phyloP scores from a whole-genome alignment of 805 yeast genomes.

The Starmerella bombi region DNA sequence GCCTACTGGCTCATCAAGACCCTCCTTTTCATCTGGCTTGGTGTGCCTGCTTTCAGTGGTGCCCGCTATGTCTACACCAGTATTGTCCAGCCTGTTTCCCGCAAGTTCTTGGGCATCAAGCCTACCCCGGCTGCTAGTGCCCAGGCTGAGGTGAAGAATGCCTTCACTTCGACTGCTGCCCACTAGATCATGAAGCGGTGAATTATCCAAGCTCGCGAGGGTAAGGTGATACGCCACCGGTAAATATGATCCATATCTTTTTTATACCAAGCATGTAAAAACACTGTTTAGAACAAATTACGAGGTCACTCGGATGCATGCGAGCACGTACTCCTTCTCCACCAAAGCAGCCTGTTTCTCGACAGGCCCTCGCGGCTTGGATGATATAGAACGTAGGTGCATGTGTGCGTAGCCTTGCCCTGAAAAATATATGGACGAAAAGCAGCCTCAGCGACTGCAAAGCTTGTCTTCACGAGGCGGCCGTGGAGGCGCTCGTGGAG shows the following conservation, averaged over 20 bases:
- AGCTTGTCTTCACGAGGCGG: slow-evolving; percentile 14
- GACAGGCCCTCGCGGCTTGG: too few species aligned
- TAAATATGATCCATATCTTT: too few species aligned
- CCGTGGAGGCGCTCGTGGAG: slow-evolving; percentile 10
- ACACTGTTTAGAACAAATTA: too few species aligned
- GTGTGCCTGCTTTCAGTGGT: slow-evolving; percentile 80
- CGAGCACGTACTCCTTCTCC: too few species aligned
- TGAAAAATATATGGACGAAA: background rate
- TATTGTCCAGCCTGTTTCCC: slow-evolving; percentile 51
- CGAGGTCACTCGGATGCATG: too few species aligned
- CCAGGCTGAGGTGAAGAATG: background rate
- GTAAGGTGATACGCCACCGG: background rate
- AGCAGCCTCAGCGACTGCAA: slow-evolving; percentile 14
- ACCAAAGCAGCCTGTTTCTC: too few species aligned
- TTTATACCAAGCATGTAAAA: too few species aligned
- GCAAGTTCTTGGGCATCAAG: slow-evolving; percentile 24
- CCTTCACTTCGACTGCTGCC: background rate
- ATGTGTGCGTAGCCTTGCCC: background rate
- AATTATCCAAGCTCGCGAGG: background rate
- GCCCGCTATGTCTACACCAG: slow-evolving; percentile 56
- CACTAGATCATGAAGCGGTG: too few species aligned
- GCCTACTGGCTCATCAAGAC: slow-evolving; percentile 93
- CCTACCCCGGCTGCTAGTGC: slow-evolving; percentile 11
- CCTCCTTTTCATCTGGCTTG: slow-evolving; percentile 69
- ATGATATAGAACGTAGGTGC: too few species aligned